A percentile compares a stretch with the other conserved stretches of the same genome.
Evolutionary conservation across 2,329 filamentous ascomycete genomes (phyloP).

Genomic region (Bipolaris gigantea): DNA sequence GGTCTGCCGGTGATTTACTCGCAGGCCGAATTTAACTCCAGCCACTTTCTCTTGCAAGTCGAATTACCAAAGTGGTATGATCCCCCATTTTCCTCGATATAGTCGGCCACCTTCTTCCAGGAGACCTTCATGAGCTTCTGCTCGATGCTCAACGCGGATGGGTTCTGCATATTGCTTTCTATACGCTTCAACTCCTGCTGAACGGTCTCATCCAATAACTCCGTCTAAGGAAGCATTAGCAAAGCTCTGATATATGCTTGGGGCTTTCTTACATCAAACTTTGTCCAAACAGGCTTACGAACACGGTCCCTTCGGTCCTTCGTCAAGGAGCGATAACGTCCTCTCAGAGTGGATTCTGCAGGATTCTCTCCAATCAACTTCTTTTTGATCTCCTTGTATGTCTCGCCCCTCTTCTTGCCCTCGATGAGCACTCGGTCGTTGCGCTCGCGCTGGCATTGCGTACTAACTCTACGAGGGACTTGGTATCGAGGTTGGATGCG

Average conservation of each 20-base stretch:
- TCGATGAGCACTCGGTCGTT: slow-evolving; percentile 52
- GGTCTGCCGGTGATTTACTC: not conserved
- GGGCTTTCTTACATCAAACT: slow-evolving; percentile 62
- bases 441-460: slow-evolving; percentile 16
- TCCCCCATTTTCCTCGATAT: slow-evolving; percentile 56
- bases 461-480: not conserved
- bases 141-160: slow-evolving; percentile 9
- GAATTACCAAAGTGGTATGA: slow-evolving; percentile 63
- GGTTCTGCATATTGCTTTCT: slow-evolving; percentile 11
- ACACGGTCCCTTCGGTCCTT: slow-evolving; percentile 65
- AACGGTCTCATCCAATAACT: slow-evolving; percentile 30
- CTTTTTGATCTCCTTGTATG: slow-evolving; percentile 66
- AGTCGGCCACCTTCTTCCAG: slow-evolving; percentile 62
- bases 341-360: slow-evolving; percentile 72
- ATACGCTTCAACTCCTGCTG: slow-evolving; percentile 25
- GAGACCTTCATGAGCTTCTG: slow-evolving; percentile 51
- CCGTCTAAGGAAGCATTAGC: slow-evolving; percentile 26
- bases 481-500: slow-evolving; percentile 4
- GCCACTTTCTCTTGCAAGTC: slow-evolving; percentile 66
- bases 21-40: slow-evolving; percentile 40
- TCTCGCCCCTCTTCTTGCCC: slow-evolving; percentile 59
- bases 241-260: too few species aligned
- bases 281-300: slow-evolving; percentile 66
- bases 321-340: slow-evolving; percentile 66
- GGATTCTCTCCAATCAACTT: slow-evolving; percentile 60